These are phyloP conservation scores for Carex littledalei DNA, from an alignment of 176 grass and related monocot species.

Conservation along the genomic window DNA sequence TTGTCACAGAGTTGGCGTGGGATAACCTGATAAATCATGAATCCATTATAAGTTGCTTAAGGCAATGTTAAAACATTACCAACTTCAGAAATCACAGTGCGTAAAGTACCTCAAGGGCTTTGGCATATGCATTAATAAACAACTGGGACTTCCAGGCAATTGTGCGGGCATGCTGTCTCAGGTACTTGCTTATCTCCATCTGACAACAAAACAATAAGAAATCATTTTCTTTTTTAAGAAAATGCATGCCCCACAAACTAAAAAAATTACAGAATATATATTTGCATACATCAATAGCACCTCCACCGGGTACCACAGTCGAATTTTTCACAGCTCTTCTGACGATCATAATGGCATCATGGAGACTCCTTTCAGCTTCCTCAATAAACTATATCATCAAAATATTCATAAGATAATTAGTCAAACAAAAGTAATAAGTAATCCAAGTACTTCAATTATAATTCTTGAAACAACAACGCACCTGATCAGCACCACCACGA, in stretches of 20 bases:
- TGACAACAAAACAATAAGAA: conserved; percentile 16
- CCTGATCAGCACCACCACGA: conserved; percentile 91
- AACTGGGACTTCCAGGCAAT: conserved; percentile 91
- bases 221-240: neutral
- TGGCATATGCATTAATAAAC: conserved; percentile 90
- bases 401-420: conserved; percentile 14
- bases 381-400: conserved; percentile 64
- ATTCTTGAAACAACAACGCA: conserved; percentile 18
- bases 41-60: neutral
- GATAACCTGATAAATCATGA: conserved; percentile 51
- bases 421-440: neutral
- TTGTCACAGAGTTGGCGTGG: conserved; percentile 94
- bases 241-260: conserved; percentile 2
- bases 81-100: neutral
- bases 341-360: conserved; percentile 98
- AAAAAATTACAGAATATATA: neutral
- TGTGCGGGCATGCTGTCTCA: conserved; percentile 63
- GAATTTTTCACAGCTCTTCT: conserved; percentile 95
- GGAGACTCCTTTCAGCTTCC: conserved; percentile 96
- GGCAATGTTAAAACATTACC: neutral
- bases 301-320: conserved; percentile 91
- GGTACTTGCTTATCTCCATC: conserved; percentile 93
- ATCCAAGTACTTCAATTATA: neutral
- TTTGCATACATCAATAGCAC: conserved; percentile 80
- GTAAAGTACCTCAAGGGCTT: conserved; percentile 82